A percentile compares a stretch with the other conserved stretches of the same genome.
phyloP scores from a whole-genome alignment of 768 basidiomycete genomes.

The Russula vinacea region DNA sequence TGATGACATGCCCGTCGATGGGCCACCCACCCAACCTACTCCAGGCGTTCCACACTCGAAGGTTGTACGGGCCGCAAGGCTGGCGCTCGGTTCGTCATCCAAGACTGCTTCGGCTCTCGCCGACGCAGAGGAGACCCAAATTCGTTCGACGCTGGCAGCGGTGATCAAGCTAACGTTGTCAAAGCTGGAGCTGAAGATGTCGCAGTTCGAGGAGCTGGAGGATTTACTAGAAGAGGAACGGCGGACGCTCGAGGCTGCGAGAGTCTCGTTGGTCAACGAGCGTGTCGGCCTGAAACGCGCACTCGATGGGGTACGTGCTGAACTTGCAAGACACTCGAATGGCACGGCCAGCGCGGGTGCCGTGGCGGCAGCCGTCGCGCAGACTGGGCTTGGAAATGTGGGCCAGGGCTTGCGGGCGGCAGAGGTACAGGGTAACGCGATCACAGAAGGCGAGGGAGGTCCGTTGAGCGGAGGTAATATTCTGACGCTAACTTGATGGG shows the following conservation, averaged over 20 bases:
- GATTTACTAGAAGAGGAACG: conserved; percentile 89
- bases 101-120: conserved; percentile 80
- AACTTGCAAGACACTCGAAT: conserved; percentile 53
- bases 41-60: conserved; percentile 63
- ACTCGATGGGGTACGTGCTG: conserved; percentile 62
- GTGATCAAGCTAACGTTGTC: conserved; percentile 81
- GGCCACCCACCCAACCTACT: conserved; percentile 38
- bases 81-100: conserved; percentile 87
- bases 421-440: conserved; percentile 48
- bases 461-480: conserved; percentile 56
- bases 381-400: conserved; percentile 49
- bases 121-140: conserved; percentile 75
- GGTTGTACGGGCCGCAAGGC: conserved; percentile 74
- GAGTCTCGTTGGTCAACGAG: conserved; percentile 77
- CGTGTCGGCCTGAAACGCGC: conserved; percentile 66
- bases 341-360: conserved; percentile 35
- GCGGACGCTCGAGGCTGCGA: conserved; percentile 75
- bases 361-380: conserved; percentile 37
- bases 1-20: conserved; percentile 52
- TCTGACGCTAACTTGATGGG: conserved; percentile 46
- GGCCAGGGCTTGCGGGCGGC: conserved; percentile 57
- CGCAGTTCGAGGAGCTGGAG: conserved; percentile 92
- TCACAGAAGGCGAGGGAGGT: conserved; percentile 51
- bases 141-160: conserved; percentile 72
- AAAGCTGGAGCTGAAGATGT: conserved; percentile 93